A percentile compares a stretch with the other conserved stretches of the same genome.
These are phyloP conservation scores for Pleurozium schreberi DNA, from an alignment of 225 moss, liverwort and hornwort species.

Conservation along the genomic window DNA sequence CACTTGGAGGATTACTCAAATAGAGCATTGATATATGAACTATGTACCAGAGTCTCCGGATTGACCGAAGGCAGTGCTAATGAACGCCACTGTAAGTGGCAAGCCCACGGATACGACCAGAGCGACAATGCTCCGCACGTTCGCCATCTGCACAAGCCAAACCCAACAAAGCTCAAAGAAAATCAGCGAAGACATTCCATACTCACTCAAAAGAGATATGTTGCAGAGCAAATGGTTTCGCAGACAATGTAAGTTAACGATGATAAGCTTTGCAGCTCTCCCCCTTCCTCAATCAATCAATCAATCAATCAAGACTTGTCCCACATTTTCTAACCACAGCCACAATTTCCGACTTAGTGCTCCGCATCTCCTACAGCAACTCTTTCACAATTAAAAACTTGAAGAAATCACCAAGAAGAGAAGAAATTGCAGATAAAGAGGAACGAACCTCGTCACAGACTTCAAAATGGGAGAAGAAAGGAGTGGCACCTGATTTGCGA, in stretches of 20 bases:
- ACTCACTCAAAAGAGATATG: background rate
- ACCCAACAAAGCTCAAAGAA: background rate
- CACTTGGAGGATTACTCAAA: background rate
- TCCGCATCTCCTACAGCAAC: background rate
- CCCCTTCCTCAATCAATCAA: background rate
- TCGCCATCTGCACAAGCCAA: slow-evolving; percentile 29
- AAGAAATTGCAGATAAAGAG: background rate
- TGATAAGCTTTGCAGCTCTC: background rate
- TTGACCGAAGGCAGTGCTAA: slow-evolving; percentile 22
- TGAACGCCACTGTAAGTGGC: slow-evolving; percentile 40
- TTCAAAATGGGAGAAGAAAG: background rate
- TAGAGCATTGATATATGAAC: background rate
- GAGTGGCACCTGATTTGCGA: background rate
- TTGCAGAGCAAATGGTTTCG: background rate
- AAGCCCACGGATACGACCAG: slow-evolving; percentile 45
- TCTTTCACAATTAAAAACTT: background rate
- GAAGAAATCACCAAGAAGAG: background rate
- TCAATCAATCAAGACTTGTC: background rate
- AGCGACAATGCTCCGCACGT: slow-evolving; percentile 16
- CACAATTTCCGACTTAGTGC: background rate
- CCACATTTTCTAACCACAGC: background rate
- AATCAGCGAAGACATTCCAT: background rate
- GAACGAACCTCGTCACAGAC: background rate
- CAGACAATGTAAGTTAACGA: background rate
- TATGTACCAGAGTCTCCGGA: slow-evolving; percentile 46